Evolutionary conservation across 2,329 filamentous ascomycete genomes (phyloP).

Genomic region (Beauveria pseudobassiana): DNA sequence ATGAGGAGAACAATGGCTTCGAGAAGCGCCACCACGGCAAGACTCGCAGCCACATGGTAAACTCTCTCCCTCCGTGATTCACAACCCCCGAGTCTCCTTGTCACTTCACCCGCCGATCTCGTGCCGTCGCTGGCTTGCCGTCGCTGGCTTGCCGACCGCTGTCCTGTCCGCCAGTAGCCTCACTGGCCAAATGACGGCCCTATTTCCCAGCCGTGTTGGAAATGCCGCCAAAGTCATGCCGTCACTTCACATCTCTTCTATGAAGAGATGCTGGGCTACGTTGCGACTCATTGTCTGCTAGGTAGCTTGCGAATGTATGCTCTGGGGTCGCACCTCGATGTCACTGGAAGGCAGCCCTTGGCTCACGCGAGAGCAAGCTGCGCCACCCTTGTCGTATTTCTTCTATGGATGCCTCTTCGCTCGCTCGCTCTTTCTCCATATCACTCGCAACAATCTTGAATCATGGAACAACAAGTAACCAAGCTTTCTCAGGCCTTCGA

Average conservation of each 20-base stretch:
- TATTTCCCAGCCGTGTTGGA: neutral
- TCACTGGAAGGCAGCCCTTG: slow-evolving; percentile 3
- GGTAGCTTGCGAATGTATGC: neutral
- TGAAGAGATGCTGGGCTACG: neutral
- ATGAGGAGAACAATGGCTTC: slow-evolving; percentile 38
- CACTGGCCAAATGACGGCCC: neutral
- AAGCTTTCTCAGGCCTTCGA: slow-evolving; percentile 71
- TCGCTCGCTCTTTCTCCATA: neutral
- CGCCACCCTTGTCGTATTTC: neutral
- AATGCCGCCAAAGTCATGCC: neutral
- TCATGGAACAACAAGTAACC: slow-evolving; percentile 19
- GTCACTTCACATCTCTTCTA: neutral
- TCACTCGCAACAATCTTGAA: neutral
- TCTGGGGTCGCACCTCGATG: neutral
- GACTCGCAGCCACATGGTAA: slow-evolving; percentile 78
- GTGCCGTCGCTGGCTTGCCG: neutral
- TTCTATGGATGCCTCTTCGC: neutral
- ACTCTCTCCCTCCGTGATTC: slow-evolving; percentile 27
- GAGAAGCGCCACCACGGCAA: slow-evolving; percentile 71
- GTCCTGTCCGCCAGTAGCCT: neutral
- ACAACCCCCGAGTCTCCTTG: neutral
- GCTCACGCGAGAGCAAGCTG: neutral
- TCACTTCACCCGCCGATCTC: neutral
- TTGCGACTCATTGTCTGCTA: neutral
- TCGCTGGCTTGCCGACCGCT: neutral